Evolutionary conservation across 2,329 filamentous ascomycete genomes (phyloP).

Genomic region (Xylariaceae sp.): DNA sequence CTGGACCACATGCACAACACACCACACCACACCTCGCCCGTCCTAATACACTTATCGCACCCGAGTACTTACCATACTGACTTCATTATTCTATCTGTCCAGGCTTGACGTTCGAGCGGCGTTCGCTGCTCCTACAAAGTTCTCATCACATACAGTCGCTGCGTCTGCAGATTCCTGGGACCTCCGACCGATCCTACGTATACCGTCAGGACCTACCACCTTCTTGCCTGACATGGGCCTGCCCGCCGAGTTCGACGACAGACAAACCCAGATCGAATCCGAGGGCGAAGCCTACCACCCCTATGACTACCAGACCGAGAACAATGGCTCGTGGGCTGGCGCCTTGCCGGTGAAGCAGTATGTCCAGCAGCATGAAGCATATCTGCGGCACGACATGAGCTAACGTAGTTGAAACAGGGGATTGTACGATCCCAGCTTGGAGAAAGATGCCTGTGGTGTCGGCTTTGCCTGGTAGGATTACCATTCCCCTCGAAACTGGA

Average conservation of each 20-base stretch:
- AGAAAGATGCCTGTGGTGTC: constrained; percentile 99
- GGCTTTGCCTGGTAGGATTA: constrained; percentile 80
- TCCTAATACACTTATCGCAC: too few relatives aligned
- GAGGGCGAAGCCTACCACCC: constrained; percentile 54
- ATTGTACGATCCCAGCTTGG: constrained; percentile 89
- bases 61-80: too few relatives aligned
- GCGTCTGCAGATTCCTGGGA: constrained; percentile 11
- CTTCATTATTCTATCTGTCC: not conserved
- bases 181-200: constrained; percentile 12
- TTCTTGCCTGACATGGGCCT: constrained; percentile 62
- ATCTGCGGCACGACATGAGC: constrained; percentile 1
- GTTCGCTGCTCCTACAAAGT: constrained; percentile 17
- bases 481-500: not conserved
- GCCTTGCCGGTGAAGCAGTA: constrained; percentile 92
- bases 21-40: too few relatives aligned
- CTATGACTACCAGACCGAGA: constrained; percentile 84
- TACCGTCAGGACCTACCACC: constrained; percentile 14
- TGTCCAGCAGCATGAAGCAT: constrained; percentile 15
- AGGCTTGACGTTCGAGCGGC: constrained; percentile 16
- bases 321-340: constrained; percentile 84
- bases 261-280: constrained; percentile 54
- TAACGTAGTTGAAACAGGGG: constrained; percentile 41
- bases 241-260: constrained; percentile 60
- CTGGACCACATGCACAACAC: too few relatives aligned
- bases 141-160: constrained; percentile 10